A percentile compares a stretch with the other conserved stretches of the same genome.
Conservation (phyloP, 345 rosid species). For the Ricinus communis region DNA sequence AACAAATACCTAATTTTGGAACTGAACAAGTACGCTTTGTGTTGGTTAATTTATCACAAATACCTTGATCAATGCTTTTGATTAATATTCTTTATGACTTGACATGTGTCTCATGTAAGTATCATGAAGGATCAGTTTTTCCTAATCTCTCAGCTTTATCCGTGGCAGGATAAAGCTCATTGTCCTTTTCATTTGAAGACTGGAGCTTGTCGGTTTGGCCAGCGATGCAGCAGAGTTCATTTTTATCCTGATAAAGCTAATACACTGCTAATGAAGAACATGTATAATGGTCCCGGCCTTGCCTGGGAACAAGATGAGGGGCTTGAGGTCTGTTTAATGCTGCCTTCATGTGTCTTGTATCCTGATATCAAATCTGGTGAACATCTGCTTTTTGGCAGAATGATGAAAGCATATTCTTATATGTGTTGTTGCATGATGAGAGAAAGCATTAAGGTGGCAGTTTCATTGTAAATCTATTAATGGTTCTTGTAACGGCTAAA, state of each 20-base stretch:
- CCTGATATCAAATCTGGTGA: slow-evolving; percentile 47
- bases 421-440: background rate
- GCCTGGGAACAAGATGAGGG: slow-evolving; percentile 98
- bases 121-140: background rate
- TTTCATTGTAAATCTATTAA: background rate
- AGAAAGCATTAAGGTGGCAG: background rate
- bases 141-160: slow-evolving; percentile 11
- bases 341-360: slow-evolving; percentile 75
- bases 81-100: background rate
- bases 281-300: slow-evolving; percentile 95
- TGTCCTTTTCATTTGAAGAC: slow-evolving; percentile 97
- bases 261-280: slow-evolving; percentile 87
- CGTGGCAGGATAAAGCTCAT: slow-evolving; percentile 87
- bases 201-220: slow-evolving; percentile 96
- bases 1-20: slow-evolving; percentile 88
- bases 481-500: background rate
- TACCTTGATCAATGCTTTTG: background rate
- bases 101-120: background rate
- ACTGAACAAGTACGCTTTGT: slow-evolving; percentile 69
- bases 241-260: slow-evolving; percentile 83
- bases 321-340: slow-evolving; percentile 96
- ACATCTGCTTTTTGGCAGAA: background rate
- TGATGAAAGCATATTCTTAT: background rate
- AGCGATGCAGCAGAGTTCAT: slow-evolving; percentile 93
- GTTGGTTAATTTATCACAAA: background rate